A percentile compares a stretch with the other conserved stretches of the same genome.
Conservation (phyloP, 1,284 basidiomycete species). For the Irpex sp. region DNA sequence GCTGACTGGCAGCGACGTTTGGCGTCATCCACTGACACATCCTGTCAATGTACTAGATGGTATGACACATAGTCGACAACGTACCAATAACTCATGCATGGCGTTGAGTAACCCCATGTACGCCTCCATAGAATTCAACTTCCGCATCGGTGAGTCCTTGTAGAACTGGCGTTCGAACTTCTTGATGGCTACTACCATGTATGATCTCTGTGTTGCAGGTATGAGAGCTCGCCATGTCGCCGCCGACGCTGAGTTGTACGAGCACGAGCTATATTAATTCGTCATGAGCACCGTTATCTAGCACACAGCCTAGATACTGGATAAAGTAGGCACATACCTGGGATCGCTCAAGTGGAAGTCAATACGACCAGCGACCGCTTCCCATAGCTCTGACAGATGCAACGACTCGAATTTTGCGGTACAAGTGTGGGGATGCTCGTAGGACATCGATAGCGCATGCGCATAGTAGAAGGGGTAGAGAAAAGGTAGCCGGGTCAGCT, state of each 20-base stretch:
- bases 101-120: slow-evolving; percentile 2
- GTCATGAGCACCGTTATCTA: not conserved
- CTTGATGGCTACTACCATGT: slow-evolving; percentile 9
- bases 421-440: not conserved
- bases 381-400: slow-evolving; percentile 2
- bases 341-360: slow-evolving; percentile 9
- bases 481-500: not conserved
- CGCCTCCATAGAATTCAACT: not conserved
- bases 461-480: not conserved
- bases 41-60: not conserved
- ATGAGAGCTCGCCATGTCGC: slow-evolving; percentile 6
- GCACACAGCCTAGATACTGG: not conserved
- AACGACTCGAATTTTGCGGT: slow-evolving; percentile 6
- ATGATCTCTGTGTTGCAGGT: slow-evolving; percentile 5
- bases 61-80: not conserved
- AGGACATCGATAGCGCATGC: slow-evolving; percentile 1
- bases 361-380: slow-evolving; percentile 2
- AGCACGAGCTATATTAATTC: not conserved
- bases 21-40: not conserved
- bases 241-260: slow-evolving; percentile 4
- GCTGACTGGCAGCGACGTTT: not conserved
- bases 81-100: slow-evolving; percentile 9
- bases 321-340: not conserved
- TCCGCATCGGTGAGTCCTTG: not conserved
- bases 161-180: slow-evolving; percentile 2